Evolutionary conservation across 192 early-diverging fungal genomes (phyloP).

Genomic region (Anaeromyces robustus): DNA sequence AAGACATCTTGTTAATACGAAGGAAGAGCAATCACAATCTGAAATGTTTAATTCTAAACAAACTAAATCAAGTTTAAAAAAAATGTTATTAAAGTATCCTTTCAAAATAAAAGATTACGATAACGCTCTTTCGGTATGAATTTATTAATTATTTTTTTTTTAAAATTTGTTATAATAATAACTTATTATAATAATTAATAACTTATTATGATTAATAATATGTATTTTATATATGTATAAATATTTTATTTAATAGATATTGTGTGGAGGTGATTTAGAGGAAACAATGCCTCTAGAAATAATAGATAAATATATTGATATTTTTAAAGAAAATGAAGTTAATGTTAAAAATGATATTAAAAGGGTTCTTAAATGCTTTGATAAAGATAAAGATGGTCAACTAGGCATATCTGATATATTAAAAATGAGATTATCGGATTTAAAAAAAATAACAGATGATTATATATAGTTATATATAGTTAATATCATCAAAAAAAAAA

Average conservation of each 20-base stretch:
- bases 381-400: background rate
- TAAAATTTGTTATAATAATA: no score
- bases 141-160: background rate
- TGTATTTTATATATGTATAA: no score
- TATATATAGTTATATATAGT: no score
- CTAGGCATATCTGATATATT: background rate
- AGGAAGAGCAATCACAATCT: background rate
- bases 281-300: background rate
- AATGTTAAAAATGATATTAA: background rate
- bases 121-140: background rate
- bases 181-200: no score
- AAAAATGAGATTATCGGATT: background rate
- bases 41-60: background rate
- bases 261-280: background rate
- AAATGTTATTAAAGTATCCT: background rate
- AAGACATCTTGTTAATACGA: background rate
- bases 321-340: background rate
- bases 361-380: background rate
- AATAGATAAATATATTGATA: background rate
- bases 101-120: background rate
- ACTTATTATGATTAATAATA: no score
- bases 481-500: no score
- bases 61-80: background rate
- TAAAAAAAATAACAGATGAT: background rate
- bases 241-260: background rate